Percentiles rank a stretch among this genome's conserved stretches.
These are phyloP conservation scores for Dictyostelium brefeldianum DNA, from an alignment of 78 protist genomes.

Conservation along the genomic window DNA sequence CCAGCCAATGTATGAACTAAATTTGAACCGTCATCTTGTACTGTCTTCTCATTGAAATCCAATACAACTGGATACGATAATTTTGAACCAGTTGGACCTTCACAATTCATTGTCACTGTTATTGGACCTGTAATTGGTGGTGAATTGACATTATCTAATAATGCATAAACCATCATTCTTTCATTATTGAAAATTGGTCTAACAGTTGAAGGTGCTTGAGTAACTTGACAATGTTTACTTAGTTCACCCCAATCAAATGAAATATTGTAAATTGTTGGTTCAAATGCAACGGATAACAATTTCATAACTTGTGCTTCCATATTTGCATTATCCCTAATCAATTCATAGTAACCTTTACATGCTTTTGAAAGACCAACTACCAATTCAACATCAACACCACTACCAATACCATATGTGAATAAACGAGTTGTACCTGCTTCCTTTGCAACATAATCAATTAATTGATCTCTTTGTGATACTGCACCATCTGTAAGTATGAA, in stretches of 20 bases:
- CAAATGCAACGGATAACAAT: conserved; percentile 17
- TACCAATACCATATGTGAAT: conserved; percentile 78
- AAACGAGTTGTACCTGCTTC: conserved; percentile 58
- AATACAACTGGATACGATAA: not conserved
- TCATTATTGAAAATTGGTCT: conserved; percentile 48
- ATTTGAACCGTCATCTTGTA: not conserved
- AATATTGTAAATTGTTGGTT: conserved; percentile 61
- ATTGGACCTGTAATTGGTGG: not conserved
- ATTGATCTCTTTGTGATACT: conserved; percentile 3
- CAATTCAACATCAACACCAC: conserved; percentile 67
- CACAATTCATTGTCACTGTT: conserved; percentile 7
- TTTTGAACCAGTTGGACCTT: conserved; percentile 41
- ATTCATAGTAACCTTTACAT: conserved; percentile 59
- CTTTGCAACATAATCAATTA: conserved; percentile 45
- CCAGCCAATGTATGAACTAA: conserved; percentile 37
- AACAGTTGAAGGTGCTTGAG: conserved; percentile 22
- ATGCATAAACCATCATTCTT: conserved; percentile 60
- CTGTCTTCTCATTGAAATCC: not conserved
- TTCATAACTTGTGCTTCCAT: conserved; percentile 60
- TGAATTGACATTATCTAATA: not conserved
- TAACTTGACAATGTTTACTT: not conserved
- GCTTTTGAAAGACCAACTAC: conserved; percentile 71
- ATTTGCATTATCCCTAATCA: not conserved
- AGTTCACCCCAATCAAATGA: conserved; percentile 40
- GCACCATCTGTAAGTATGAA: conserved; percentile 81